A percentile compares a stretch with the other conserved stretches of the same genome.
These are phyloP conservation scores for Dactylellina drechsleri DNA, from an alignment of 2,329 filamentous ascomycete genomes.

Conservation along the genomic window DNA sequence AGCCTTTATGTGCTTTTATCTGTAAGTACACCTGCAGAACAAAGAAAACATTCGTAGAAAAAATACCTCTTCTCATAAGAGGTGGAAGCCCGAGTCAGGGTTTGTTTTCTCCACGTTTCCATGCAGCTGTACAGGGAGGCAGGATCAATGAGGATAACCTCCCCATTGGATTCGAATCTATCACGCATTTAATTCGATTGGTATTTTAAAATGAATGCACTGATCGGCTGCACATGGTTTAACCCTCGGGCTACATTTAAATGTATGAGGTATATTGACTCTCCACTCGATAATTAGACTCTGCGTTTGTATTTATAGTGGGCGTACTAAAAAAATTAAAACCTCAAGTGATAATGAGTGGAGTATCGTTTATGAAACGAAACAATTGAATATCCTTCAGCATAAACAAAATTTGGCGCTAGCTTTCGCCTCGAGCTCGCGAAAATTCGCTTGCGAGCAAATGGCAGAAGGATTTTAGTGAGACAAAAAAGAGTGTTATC, in stretches of 20 bases:
- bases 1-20: constrained; percentile 13
- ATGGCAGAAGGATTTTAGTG: no score
- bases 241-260: constrained; percentile 34
- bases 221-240: constrained; percentile 32
- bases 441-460: no score
- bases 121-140: constrained; percentile 13
- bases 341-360: neutral
- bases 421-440: no score
- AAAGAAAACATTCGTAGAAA: no score
- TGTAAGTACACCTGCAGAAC: no score
- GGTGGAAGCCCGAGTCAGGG: constrained; percentile 8
- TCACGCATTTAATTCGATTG: constrained; percentile 12
- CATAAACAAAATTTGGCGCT: no score
- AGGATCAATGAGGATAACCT: constrained; percentile 20
- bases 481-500: no score
- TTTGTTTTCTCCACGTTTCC: constrained; percentile 40
- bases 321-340: neutral
- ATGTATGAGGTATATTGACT: constrained; percentile 46
- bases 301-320: constrained; percentile 20
- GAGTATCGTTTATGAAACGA: no score
- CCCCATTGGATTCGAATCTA: constrained; percentile 15
- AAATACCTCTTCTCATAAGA: neutral
- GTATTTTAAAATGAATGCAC: constrained; percentile 47
- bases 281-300: constrained; percentile 4
- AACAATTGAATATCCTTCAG: no score